Base-by-base conservation (phyloP, 2,329 filamentous ascomycete genomes). In the Allantophomopsis cytisporea region DNA sequence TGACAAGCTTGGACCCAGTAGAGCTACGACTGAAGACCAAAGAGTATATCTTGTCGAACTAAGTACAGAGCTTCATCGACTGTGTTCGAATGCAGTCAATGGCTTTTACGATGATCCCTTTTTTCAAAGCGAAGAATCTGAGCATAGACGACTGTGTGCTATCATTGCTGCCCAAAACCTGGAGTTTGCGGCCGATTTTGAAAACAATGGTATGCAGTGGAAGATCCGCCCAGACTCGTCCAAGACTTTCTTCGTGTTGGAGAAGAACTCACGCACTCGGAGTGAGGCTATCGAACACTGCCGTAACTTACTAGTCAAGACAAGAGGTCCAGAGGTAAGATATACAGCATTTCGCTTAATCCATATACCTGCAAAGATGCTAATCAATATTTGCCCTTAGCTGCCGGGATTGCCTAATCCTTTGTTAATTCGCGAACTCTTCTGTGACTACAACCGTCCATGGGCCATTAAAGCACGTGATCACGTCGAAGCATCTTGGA, bases 101-200 rank as follows among this genome's bases (percentile, higher is more conserved):
- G 58, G 58, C 1, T 43, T 54, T 35, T 60, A 62, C 31, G 52
- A 58, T 21, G 35, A 44, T 36, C 13, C 4, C n/a, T 46, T 46
- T 12, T 45, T 46, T 28, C 40, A 21, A 3, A 15, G 36, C 12
- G 31, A 45, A 23, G 31, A 38, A 10, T 38, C 20, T 18, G 39
- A 36, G 16, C 38, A 43, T 20, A 41, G 36, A 30, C 40, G 44
- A 15, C 44, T 46, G 7, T 35, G 42, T 14, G 44, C 44, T 2
- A 41, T 34, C 21, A 37, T 43, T 31, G 39, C 39, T 21, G 40
- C 43, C n/a, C 39, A 36, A 31, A 37, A 39, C 36, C 31, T 43
- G 7, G 40, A 35, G n/a, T 46, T 46, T 43, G 43, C 41, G 18
- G 40, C 43, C 15, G 36, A 45, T 2, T 23, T 47, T 35, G 38